These are phyloP conservation scores for Ormosia semicastrata DNA, from an alignment of 306 rosid species.

Conservation along the genomic window DNA sequence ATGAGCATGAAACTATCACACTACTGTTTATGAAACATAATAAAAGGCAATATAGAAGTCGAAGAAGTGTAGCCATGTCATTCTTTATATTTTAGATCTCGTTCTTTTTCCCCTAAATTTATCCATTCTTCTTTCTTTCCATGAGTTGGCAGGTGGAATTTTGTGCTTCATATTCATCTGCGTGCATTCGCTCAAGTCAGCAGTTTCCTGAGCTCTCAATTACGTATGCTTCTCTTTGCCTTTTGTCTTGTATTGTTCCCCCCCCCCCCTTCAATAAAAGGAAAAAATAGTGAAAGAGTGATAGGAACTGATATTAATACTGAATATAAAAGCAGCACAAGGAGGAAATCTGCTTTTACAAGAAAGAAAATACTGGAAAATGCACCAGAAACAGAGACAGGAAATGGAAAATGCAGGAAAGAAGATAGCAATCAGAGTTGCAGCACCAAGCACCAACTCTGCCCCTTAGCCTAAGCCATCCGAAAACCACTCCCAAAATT, in stretches of 20 bases:
- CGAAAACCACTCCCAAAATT: too few species aligned
- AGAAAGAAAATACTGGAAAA: background rate
- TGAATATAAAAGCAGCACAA: too few species aligned
- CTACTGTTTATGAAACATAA: background rate
- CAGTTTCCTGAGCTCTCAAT: constrained; percentile 84
- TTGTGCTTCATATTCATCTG: constrained; percentile 60
- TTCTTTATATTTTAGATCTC: background rate
- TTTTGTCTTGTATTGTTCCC: constrained; percentile 1
- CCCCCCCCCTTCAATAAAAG: background rate
- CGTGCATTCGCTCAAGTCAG: constrained; percentile 72
- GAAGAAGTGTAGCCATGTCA: background rate
- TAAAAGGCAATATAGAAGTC: background rate
- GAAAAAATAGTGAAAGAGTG: constrained; percentile 7
- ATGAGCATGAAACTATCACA: constrained; percentile 12
- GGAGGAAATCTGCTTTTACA: background rate
- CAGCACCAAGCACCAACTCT: too few species aligned
- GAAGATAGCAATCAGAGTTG: too few species aligned
- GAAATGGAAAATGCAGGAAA: too few species aligned
- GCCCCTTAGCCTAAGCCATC: too few species aligned
- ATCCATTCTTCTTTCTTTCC: background rate
- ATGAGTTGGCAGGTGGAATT: constrained; percentile 70
- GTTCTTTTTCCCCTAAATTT: background rate
- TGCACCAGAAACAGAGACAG: too few species aligned
- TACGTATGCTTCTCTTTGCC: constrained; percentile 57
- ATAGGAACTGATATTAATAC: background rate